These are phyloP conservation scores for Penicillium corylophilum DNA, from an alignment of 2,329 filamentous ascomycete species.

Conservation along the genomic window DNA sequence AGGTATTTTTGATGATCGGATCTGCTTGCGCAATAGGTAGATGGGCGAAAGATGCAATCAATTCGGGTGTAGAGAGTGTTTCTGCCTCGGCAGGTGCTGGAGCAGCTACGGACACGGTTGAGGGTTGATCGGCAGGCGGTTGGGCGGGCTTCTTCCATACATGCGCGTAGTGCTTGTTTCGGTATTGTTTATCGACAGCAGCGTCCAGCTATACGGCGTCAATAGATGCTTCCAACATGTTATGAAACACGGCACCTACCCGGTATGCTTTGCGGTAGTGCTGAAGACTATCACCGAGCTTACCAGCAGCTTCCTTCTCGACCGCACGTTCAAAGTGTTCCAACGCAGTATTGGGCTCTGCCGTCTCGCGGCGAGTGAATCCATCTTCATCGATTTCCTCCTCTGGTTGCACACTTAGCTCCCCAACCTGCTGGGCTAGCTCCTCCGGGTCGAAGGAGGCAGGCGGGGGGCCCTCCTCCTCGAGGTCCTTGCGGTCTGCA, in stretches of 20 bases:
- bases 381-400: constrained; percentile 45
- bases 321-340: constrained; percentile 93
- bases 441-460: constrained; percentile 28
- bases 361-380: constrained; percentile 31
- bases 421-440: constrained; percentile 36
- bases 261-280: constrained; percentile 89
- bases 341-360: constrained; percentile 70
- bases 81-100: constrained; percentile 56
- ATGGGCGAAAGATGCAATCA: constrained; percentile 72
- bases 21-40: constrained; percentile 67
- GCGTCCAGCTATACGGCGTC: constrained; percentile 66
- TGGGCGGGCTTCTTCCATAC: constrained; percentile 51
- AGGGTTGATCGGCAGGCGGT: constrained; percentile 48
- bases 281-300: constrained; percentile 80
- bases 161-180: constrained; percentile 83
- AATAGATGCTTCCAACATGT: constrained; percentile 3
- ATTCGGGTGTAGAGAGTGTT: constrained; percentile 59
- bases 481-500: constrained; percentile 40
- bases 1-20: constrained; percentile 69
- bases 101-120: constrained; percentile 54
- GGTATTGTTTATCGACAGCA: constrained; percentile 80
- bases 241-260: constrained; percentile 46
- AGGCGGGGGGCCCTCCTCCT: constrained; percentile 31
- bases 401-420: constrained; percentile 33
- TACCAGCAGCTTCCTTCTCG: constrained; percentile 81